Evolutionary conservation across 2,329 filamentous ascomycete genomes (phyloP), one percentile per base, ranked within the genome.

Genomic region (Aspergillus ochraceoroseus): DNA sequence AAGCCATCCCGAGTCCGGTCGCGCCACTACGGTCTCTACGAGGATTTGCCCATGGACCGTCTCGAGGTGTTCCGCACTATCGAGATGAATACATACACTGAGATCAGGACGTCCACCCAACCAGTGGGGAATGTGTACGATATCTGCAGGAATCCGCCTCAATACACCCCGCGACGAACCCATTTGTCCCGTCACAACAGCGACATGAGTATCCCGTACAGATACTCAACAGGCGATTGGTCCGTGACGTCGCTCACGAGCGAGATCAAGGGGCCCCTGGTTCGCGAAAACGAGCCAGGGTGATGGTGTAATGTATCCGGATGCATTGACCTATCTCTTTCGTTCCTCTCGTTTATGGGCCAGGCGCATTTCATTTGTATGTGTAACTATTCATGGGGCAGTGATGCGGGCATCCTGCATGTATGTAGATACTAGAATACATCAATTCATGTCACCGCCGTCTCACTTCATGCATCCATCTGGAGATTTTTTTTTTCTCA

Each of bases 1-100:
- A 52, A 48, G 13, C 32, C 40, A 29, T 55, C 55, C 7, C 37
- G 26, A 26, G 14, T 9, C 27, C 44, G 28, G 12, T 43, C 39
- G 3, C 49, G 44, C 11, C 51, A 43, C 12, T 43, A 43, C 19
- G 46, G 43, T 5, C 46, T 44, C 25, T 47, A 51, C 30, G 51
- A 46, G 7, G 53, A 56, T 23, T 37, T 32, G 3, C 25, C 27
- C 4, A 20, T 30, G 6, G 44, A 54, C 33, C 58, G 52, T 2
- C 50, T 63, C 18, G 56, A 56, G 33, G 57, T 64, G 11, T 44
- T 64, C 35, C 60, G 61, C 14, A 64, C 62, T 4, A 53, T 65
- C 1, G 62, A 65, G 38, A 57, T 65, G 54, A 54, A 63, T 20
- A 61, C 52, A 2, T 63, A 55, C 50, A 50, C 53, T 7, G 60